Evolutionary conservation across 352 stramenopile genomes (phyloP).

Genomic region (Blastocystis sp.): DNA sequence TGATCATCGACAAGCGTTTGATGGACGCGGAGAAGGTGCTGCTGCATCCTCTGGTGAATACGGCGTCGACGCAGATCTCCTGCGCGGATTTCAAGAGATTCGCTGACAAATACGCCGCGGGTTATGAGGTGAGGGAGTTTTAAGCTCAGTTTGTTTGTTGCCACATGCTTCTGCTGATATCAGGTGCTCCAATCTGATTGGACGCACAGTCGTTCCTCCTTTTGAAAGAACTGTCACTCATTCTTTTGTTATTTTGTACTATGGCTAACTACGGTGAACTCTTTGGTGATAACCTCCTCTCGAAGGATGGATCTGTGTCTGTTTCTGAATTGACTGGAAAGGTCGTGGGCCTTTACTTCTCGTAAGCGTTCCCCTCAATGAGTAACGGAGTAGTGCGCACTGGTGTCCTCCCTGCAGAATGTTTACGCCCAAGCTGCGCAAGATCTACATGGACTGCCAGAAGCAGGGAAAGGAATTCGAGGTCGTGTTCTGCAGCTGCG

Average conservation of each 20-base stretch:
- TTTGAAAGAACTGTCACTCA: neutral
- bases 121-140: constrained; percentile 62
- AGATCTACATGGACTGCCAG: constrained; percentile 18
- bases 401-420: constrained; percentile 66
- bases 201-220: neutral
- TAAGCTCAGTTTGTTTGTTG: constrained; percentile 37
- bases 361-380: constrained; percentile 18
- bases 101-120: constrained; percentile 23
- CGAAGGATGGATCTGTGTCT: constrained; percentile 21
- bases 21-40: constrained; percentile 44
- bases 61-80: constrained; percentile 46
- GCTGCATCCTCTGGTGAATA: constrained; percentile 68
- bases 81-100: constrained; percentile 42
- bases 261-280: constrained; percentile 26
- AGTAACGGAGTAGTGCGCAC: constrained; percentile 55
- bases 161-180: constrained; percentile 4
- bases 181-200: constrained; percentile 7
- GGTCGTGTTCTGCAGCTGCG: constrained; percentile 54
- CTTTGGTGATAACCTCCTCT: constrained; percentile 13
- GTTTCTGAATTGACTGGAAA: constrained; percentile 26
- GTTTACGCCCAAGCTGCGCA: constrained; percentile 61
- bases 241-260: neutral
- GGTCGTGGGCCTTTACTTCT: constrained; percentile 66
- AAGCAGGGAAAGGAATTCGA: constrained; percentile 60
- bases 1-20: constrained; percentile 68